phyloP scores from a whole-genome alignment of 2,329 filamentous ascomycete genomes.

The Colletotrichum sp. region DNA sequence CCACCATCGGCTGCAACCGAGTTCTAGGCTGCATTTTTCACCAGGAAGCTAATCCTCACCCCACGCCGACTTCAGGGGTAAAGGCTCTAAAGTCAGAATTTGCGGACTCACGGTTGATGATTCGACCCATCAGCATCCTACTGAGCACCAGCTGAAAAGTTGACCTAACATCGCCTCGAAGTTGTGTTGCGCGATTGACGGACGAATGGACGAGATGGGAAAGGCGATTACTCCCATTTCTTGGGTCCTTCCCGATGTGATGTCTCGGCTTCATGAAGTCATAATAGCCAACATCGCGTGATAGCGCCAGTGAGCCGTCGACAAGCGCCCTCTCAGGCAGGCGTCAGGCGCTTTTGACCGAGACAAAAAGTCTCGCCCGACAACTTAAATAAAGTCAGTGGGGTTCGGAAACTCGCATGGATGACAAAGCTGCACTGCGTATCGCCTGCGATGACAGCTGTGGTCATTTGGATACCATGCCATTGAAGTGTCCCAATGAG shows the following conservation, averaged over 20 bases:
- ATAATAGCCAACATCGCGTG: slow-evolving; percentile 10
- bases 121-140: background rate
- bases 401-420: background rate
- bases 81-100: background rate
- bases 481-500: background rate
- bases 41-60: slow-evolving; percentile 3
- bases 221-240: background rate
- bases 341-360: background rate
- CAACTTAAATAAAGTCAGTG: background rate
- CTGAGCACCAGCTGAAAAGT: background rate
- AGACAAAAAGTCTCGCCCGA: background rate
- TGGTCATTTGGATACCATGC: background rate
- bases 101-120: background rate
- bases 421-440: background rate
- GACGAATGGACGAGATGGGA: background rate
- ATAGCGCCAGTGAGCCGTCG: slow-evolving; percentile 4
- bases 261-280: slow-evolving; percentile 6
- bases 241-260: slow-evolving; percentile 14
- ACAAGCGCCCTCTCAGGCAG: background rate
- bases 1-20: background rate
- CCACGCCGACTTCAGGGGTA: background rate
- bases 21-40: background rate
- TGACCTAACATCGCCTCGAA: background rate
- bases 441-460: background rate
- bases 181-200: background rate